A percentile compares a stretch with the other conserved stretches of the same genome.
Evolutionary conservation across 192 early-diverging fungal species (phyloP).

Genomic region (Umbelopsis sp.): DNA sequence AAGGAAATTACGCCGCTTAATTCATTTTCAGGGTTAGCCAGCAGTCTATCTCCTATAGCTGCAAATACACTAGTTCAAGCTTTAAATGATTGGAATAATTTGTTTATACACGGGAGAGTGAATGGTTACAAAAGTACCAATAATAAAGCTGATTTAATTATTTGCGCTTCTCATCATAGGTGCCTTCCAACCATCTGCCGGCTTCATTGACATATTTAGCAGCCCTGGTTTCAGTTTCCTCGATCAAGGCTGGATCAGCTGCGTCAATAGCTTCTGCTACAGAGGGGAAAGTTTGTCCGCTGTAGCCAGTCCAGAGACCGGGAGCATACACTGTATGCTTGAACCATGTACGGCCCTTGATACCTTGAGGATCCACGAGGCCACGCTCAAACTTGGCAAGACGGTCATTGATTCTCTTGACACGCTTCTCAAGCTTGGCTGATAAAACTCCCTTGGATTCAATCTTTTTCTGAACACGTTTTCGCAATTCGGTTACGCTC

Average conservation of each 20-base stretch:
- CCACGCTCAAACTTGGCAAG: constrained; percentile 53
- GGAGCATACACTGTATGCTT: constrained; percentile 63
- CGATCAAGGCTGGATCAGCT: constrained; percentile 22
- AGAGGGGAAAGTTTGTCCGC: constrained; percentile 32
- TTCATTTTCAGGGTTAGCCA: no score
- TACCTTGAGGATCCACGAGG: constrained; percentile 59
- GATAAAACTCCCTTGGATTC: background rate
- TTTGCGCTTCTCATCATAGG: background rate
- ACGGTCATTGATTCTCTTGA: constrained; percentile 49
- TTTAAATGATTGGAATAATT: no score
- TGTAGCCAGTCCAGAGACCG: constrained; percentile 49
- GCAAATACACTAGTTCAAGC: no score
- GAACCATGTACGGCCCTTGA: constrained; percentile 54
- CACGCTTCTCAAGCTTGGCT: constrained; percentile 22
- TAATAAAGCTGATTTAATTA: background rate
- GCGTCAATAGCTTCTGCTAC: constrained; percentile 31
- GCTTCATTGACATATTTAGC: constrained; percentile 32
- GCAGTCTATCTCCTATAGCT: no score
- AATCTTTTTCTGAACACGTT: constrained; percentile 6
- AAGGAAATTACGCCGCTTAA: no score
- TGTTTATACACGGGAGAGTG: background rate
- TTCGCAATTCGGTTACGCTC: background rate
- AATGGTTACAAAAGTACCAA: background rate
- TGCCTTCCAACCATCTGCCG: constrained; percentile 10
- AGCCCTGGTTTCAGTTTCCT: constrained; percentile 24